Evolutionary conservation across 352 stramenopile genomes (phyloP).

Genomic region (Aphanomyces cochlioides): DNA sequence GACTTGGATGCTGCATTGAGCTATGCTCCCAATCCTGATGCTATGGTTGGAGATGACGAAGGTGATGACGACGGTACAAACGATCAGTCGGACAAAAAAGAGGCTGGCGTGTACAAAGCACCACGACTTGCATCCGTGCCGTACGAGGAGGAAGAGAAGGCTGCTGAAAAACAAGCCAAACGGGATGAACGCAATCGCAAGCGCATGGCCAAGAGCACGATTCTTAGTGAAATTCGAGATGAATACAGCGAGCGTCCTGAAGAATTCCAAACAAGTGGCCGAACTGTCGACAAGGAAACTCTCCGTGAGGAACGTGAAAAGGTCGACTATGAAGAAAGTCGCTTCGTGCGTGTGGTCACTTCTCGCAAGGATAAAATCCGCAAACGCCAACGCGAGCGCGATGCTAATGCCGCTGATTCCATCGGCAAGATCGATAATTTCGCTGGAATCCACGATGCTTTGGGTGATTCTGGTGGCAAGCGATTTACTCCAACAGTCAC

Average conservation of each 20-base stretch:
- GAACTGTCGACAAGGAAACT: slow-evolving; percentile 72
- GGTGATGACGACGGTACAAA: slow-evolving; percentile 40
- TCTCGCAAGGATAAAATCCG: slow-evolving; percentile 86
- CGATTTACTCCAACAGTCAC: slow-evolving; percentile 53
- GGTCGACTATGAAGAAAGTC: slow-evolving; percentile 79
- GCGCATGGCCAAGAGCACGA: slow-evolving; percentile 77
- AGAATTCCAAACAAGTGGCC: slow-evolving; percentile 60
- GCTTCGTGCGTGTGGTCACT: slow-evolving; percentile 81
- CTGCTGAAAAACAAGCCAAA: slow-evolving; percentile 75
- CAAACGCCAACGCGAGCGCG: slow-evolving; percentile 78
- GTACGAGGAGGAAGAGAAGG: slow-evolving; percentile 82
- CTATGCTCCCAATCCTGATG: slow-evolving; percentile 76
- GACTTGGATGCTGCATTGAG: slow-evolving; percentile 71
- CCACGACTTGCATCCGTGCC: slow-evolving; percentile 71
- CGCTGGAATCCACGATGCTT: slow-evolving; percentile 69
- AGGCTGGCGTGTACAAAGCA: slow-evolving; percentile 73
- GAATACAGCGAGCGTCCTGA: slow-evolving; percentile 79
- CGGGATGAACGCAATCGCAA: slow-evolving; percentile 47
- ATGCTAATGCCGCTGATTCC: slow-evolving; percentile 64
- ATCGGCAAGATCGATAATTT: slow-evolving; percentile 87
- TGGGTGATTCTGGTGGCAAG: slow-evolving; percentile 45
- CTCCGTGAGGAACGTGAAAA: slow-evolving; percentile 79
- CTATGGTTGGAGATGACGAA: slow-evolving; percentile 45
- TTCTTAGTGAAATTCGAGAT: slow-evolving; percentile 77
- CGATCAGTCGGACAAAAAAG: slow-evolving; percentile 31